Evolutionary conservation across 2,329 filamentous ascomycete species (phyloP).

Genomic region (Mycosphaerella sp.): DNA sequence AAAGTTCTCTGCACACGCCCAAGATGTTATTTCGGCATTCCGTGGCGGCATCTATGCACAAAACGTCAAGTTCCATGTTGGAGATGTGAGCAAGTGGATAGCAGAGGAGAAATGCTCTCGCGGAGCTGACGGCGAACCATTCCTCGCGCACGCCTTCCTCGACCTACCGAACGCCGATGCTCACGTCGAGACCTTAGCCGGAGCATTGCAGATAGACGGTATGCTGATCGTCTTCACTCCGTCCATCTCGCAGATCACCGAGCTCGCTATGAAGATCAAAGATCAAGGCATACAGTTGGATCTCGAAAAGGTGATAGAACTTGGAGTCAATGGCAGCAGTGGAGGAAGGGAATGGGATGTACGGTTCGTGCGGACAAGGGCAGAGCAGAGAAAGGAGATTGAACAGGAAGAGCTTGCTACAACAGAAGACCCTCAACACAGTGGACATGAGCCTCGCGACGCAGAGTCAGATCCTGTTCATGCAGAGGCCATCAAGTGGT

Average conservation of each 20-base stretch:
- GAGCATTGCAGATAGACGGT: constrained; percentile 58
- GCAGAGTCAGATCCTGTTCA: background rate
- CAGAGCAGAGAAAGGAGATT: constrained; percentile 13
- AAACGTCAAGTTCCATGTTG: constrained; percentile 68
- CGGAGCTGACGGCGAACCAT: constrained; percentile 42
- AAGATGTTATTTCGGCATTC: constrained; percentile 59
- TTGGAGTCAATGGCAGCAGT: constrained; percentile 45
- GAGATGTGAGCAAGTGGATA: constrained; percentile 59
- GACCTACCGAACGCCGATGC: constrained; percentile 62
- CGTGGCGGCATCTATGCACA: constrained; percentile 62
- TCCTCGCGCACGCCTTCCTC: constrained; percentile 64
- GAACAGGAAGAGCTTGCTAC: background rate
- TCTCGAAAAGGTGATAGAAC: constrained; percentile 55
- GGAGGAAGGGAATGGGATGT: constrained; percentile 60
- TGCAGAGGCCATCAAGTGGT: constrained; percentile 8
- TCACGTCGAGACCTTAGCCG: constrained; percentile 46
- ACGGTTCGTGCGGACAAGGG: constrained; percentile 43
- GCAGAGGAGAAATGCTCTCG: constrained; percentile 44
- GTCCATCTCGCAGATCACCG: constrained; percentile 69
- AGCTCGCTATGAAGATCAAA: constrained; percentile 53
- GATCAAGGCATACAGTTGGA: constrained; percentile 50
- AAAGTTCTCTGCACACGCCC: constrained; percentile 58
- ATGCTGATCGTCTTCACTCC: constrained; percentile 66
- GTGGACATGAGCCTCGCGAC: background rate
- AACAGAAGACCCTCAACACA: background rate